These are phyloP conservation scores for Hordeum pubiflorum DNA, from an alignment of 202 grass and related monocot genomes.

Conservation along the genomic window DNA sequence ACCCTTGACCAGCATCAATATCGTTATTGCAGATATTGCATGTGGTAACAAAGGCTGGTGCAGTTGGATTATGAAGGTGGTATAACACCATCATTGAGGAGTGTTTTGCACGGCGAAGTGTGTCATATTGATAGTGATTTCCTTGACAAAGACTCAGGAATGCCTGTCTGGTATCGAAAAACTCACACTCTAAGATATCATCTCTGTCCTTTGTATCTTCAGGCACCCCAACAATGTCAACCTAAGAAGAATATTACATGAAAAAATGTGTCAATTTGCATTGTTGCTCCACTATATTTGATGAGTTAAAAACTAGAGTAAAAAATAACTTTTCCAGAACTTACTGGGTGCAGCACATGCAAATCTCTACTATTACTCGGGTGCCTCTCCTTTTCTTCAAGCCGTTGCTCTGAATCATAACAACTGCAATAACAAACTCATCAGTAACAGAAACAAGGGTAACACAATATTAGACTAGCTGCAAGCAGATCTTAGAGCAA, in stretches of 20 bases:
- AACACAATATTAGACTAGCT: conserved; percentile 10
- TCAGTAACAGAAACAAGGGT: conserved; percentile 11
- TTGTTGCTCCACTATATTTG: conserved; percentile 1
- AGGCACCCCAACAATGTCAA: conserved; percentile 61
- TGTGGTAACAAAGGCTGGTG: conserved; percentile 62
- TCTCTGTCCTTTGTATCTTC: conserved; percentile 79
- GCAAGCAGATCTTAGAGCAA: not conserved
- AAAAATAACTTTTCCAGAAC: conserved; percentile 10
- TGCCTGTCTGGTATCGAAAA: conserved; percentile 81
- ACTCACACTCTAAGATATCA: conserved; percentile 74
- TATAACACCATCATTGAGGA: conserved; percentile 94
- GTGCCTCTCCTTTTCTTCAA: conserved; percentile 65
- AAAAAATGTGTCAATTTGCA: not conserved
- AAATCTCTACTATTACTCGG: conserved; percentile 53
- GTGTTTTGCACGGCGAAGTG: conserved; percentile 82
- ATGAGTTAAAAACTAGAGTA: not conserved
- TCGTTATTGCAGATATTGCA: conserved; percentile 69
- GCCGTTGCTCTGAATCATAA: conserved; percentile 45
- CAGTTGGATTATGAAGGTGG: conserved; percentile 92
- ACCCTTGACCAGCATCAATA: conserved; percentile 67
- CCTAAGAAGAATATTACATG: conserved; percentile 34
- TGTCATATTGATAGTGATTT: conserved; percentile 91
- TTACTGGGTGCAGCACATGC: conserved; percentile 66
- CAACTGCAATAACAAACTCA: conserved; percentile 44
- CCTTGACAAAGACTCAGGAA: conserved; percentile 93